These are phyloP conservation scores for Dictyostelium purpureum DNA, from an alignment of 78 protist genomes.

Conservation along the genomic window DNA sequence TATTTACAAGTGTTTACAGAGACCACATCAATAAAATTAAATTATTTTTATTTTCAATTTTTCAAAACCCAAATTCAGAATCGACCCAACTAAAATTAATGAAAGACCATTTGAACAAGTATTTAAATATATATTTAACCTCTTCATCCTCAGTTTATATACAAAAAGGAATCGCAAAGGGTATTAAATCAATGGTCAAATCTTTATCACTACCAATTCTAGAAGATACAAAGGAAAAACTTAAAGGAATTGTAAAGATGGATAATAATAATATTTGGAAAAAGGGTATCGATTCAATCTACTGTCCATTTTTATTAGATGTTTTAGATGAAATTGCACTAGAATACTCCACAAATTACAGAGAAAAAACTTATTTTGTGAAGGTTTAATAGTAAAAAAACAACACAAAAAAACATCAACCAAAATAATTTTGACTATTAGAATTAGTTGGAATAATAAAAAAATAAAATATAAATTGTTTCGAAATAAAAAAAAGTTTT, in stretches of 20 bases:
- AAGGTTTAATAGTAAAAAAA: neutral
- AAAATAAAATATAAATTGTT: too few species aligned
- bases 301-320: constrained; percentile 49
- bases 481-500: too few species aligned
- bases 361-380: neutral
- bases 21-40: constrained; percentile 40
- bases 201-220: constrained; percentile 2
- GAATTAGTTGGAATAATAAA: too few species aligned
- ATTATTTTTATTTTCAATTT: constrained; percentile 20
- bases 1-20: constrained; percentile 45
- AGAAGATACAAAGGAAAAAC: constrained; percentile 42
- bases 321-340: constrained; percentile 3
- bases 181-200: constrained; percentile 35
- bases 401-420: too few species aligned
- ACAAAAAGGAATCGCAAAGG: constrained; percentile 36
- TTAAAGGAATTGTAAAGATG: neutral
- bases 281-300: constrained; percentile 38
- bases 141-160: neutral
- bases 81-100: constrained; percentile 16
- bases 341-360: neutral
- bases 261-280: constrained; percentile 53
- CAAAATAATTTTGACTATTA: too few species aligned
- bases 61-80: constrained; percentile 42
- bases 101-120: constrained; percentile 6
- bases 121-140: neutral